Base-by-base conservation (phyloP, 129 eudicot genomes). In the Glebionis coronaria region DNA sequence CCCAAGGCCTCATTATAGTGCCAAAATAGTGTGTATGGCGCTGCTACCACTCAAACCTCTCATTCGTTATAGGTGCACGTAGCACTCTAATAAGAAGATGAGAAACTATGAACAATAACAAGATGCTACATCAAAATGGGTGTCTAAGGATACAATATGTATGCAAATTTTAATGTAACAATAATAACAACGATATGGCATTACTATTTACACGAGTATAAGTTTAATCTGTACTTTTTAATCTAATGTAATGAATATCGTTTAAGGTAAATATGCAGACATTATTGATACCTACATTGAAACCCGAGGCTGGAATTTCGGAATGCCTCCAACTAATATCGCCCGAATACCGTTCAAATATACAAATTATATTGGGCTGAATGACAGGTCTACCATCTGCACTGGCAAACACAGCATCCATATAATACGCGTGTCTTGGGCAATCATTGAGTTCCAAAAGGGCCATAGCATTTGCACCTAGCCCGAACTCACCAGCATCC, bases 401-500 rank as follows among this genome's bases (percentile, higher is more conserved):
- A 0, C 76, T 65, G 7, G 76, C 82, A 28, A 84, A 81, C 29
- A 81, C 72, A 27, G 74, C 89, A 55, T 84, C 89, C 85, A 84
- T 84, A 63, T 80, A 84, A 42, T 71, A 68, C 2, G 89, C 29
- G 19, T 80, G 23, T 47, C 81, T 61, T 2, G 85, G 85, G 63
- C 89, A 80, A 51, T 84, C 89, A 52, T 84, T 84, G 3, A 84
- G 31, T 61, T 80, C 81, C 64, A 76, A 42, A 62, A 84, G 85
- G 1, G 81, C n/a, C 85, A 80, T 80, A 3, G 89, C 89, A 21
- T 68, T 75, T 3, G 78, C 45, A 74, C 89, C 90, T 3, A 81
- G 60, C 75, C 90, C 90, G 45, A 23, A 84, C 72, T 84, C 90
- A 54, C 90, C 90, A 0, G 86, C 90, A 64, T 84, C 86, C 86